phyloP scores from a whole-genome alignment of 352 stramenopile genomes.

The Globisporangium irregulare region DNA sequence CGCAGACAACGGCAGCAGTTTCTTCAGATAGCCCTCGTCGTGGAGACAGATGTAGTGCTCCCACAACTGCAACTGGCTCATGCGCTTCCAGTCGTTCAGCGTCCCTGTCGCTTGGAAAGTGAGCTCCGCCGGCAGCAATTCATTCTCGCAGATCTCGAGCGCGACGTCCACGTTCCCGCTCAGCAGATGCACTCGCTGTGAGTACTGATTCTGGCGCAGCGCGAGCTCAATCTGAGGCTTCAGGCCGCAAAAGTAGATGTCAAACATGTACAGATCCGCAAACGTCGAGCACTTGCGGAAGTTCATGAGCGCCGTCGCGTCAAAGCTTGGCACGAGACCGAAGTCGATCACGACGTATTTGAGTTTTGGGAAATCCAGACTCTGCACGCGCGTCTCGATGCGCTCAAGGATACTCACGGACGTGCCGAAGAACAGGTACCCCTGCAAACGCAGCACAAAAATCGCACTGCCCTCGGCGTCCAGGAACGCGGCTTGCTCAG shows the following conservation, averaged over 20 bases:
- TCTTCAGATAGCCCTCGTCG: slow-evolving; percentile 27
- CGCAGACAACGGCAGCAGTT: slow-evolving; percentile 51
- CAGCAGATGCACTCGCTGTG: slow-evolving; percentile 44
- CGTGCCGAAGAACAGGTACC: slow-evolving; percentile 82
- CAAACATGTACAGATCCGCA: slow-evolving; percentile 62
- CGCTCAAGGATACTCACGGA: slow-evolving; percentile 75
- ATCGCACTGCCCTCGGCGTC: slow-evolving; percentile 53
- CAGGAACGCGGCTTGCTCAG: slow-evolving; percentile 54
- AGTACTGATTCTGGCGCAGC: slow-evolving; percentile 46
- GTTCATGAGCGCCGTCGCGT: slow-evolving; percentile 73
- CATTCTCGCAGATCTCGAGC: slow-evolving; percentile 68
- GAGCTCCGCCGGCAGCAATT: slow-evolving; percentile 47
- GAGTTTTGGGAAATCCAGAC: slow-evolving; percentile 52
- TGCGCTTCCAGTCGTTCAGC: slow-evolving; percentile 51
- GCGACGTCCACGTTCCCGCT: slow-evolving; percentile 49
- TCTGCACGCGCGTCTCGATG: slow-evolving; percentile 68
- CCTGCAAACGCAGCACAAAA: slow-evolving; percentile 73
- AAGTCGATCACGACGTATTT: slow-evolving; percentile 77
- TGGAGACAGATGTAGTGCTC: slow-evolving; percentile 59
- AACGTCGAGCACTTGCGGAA: slow-evolving; percentile 65
- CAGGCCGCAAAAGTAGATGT: slow-evolving; percentile 78
- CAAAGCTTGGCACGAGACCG: slow-evolving; percentile 71
- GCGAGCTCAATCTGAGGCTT: slow-evolving; percentile 47
- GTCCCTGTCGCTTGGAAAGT: slow-evolving; percentile 26
- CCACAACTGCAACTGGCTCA: slow-evolving; percentile 68